Evolutionary conservation across 352 stramenopile species (phyloP).

Genomic region (Phytophthora tubulina): DNA sequence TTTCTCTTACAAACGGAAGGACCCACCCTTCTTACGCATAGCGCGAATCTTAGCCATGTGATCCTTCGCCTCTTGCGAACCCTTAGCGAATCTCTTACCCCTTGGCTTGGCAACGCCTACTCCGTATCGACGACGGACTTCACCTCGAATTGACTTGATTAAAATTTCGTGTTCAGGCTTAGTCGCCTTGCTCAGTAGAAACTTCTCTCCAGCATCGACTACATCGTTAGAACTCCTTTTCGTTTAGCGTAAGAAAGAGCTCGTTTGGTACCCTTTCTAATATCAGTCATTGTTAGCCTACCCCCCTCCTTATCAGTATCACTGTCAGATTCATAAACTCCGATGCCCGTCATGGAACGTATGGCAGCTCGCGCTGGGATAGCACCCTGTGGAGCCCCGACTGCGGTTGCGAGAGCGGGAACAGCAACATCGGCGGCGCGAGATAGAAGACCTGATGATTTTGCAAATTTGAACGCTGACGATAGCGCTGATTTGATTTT

Average conservation of each 20-base stretch:
- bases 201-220: constrained; percentile 15
- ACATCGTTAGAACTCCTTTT: constrained; percentile 15
- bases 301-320: constrained; percentile 16
- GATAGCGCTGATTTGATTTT: constrained; percentile 27
- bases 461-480: constrained; percentile 26
- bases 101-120: too few species aligned
- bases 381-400: not conserved
- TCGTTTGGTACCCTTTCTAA: not conserved
- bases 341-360: not conserved
- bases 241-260: constrained; percentile 8
- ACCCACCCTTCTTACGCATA: not conserved
- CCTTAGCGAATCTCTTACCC: constrained; percentile 13
- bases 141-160: constrained; percentile 11
- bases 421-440: constrained; percentile 5
- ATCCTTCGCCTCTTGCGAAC: constrained; percentile 1
- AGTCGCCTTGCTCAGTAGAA: constrained; percentile 7
- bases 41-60: constrained; percentile 16
- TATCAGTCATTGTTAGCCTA: not conserved
- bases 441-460: constrained; percentile 12
- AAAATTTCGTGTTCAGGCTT: constrained; percentile 23
- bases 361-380: constrained; percentile 15
- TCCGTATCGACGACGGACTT: constrained; percentile 14
- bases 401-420: not conserved
- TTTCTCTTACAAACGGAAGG: constrained; percentile 11
- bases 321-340: constrained; percentile 14